Base-by-base conservation (phyloP, 1,284 basidiomycete genomes). In the Pisolithus thermaeus region DNA sequence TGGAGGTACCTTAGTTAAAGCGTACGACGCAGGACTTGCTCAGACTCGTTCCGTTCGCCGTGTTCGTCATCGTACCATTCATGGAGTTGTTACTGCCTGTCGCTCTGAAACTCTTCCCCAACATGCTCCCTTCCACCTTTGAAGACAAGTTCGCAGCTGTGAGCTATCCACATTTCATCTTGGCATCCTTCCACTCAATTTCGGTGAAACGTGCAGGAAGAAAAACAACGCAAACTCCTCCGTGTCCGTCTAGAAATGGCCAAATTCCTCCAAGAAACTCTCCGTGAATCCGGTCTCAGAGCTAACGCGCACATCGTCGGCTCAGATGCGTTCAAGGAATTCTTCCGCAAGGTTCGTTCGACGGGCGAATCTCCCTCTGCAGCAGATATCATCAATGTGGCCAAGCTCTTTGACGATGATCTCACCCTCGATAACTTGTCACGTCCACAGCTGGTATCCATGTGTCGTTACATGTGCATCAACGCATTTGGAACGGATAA, bases 401-500 rank as follows among this genome's bases (percentile, higher is more conserved):
- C 96, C 49, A 93, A 92, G 64, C 81, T 98, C 42, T 99, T 99
- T 68, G 92, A 98, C 66, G 93, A 97, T 62, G 97, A 99, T 64
- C 80, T 99, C 54, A 97, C 96, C 1, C 81, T 99, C 52, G 97
- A 99, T 78, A 99, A 99, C 70, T 78, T 99, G 56, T 94, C 94
- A 3, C 86, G 96, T 30, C 95, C 97, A 23, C 96, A 99, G 72
- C 81, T 99, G 16, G 94, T 97, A 38, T 96, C 92, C 2, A 96
- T 97, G 86, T 97, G 89, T 63, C 81, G 92, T 51, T 97, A 97
- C 70, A 97, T 99, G 94, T 93, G 91, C 59, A 83, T 98, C 65
- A 93, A 98, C 71, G 96, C 96, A 3, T 99, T 98, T 63, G 96
- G 96, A 42, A 99, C 97, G 36, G 96, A 99, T 72, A 98, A 98